Evolutionary conservation across 495 filamentous ascomycete species (phyloP).

Genomic region (Aspergillus sclerotiicarbonarius): DNA sequence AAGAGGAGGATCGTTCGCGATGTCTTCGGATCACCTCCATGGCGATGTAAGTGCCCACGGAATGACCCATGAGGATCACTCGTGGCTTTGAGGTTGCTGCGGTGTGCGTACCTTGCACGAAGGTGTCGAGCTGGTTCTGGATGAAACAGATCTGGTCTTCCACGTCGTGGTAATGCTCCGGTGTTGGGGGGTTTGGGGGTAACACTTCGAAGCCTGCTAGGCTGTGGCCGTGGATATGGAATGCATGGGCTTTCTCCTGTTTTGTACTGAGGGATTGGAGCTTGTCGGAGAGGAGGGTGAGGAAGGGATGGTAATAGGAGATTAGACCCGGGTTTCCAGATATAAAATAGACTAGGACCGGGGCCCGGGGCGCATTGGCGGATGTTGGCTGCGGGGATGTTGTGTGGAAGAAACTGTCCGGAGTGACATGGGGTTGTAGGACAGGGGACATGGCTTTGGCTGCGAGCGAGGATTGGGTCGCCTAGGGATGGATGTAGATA

Average conservation of each 20-base stretch:
- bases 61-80: conserved; percentile 80
- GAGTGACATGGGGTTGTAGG: conserved; percentile 26
- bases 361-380: conserved; percentile 7
- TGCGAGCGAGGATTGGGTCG: background rate
- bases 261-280: background rate
- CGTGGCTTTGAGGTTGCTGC: conserved; percentile 25
- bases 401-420: conserved; percentile 32
- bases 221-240: conserved; percentile 64
- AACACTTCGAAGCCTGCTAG: conserved; percentile 65
- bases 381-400: conserved; percentile 10
- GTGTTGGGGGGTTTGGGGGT: conserved; percentile 2
- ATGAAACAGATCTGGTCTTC: conserved; percentile 60
- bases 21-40: conserved; percentile 66
- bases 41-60: conserved; percentile 75
- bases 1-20: conserved; percentile 18
- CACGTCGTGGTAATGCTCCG: conserved; percentile 35
- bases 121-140: conserved; percentile 16
- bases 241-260: conserved; percentile 2
- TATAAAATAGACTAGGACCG: conserved; percentile 62
- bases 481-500: background rate
- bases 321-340: conserved; percentile 88
- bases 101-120: background rate
- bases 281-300: conserved; percentile 47
- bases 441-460: background rate
- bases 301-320: conserved; percentile 74